These are phyloP conservation scores for Colletotrichum cordylinicola DNA, from an alignment of 2,329 filamentous ascomycete species.

Conservation along the genomic window DNA sequence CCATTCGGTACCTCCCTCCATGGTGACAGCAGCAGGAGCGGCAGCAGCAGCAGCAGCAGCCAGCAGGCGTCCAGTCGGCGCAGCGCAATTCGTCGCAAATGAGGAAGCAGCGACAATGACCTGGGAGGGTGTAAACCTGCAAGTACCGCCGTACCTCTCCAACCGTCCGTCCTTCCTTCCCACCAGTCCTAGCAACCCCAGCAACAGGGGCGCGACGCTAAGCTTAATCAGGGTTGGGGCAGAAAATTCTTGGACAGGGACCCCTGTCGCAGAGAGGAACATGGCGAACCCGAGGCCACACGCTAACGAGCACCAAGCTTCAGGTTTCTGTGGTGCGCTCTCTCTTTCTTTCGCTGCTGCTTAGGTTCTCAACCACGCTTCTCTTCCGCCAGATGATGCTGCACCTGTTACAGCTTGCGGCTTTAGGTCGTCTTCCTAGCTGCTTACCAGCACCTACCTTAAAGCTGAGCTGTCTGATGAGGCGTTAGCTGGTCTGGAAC, in stretches of 20 bases:
- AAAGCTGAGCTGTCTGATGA: not conserved
- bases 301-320: slow-evolving; percentile 16
- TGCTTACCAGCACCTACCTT: not conserved
- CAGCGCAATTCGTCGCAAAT: slow-evolving; percentile 8
- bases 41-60: not conserved
- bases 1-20: not conserved
- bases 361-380: not conserved
- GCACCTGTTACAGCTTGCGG: not conserved
- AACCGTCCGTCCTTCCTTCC: not conserved
- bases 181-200: not conserved
- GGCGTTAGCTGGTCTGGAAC: not conserved
- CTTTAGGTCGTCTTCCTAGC: not conserved
- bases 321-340: not conserved
- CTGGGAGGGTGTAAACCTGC: not conserved
- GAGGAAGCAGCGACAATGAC: not conserved
- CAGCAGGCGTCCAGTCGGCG: not conserved
- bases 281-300: slow-evolving; percentile 2
- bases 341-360: not conserved
- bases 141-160: not conserved
- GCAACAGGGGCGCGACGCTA: slow-evolving; percentile 7
- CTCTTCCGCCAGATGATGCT: not conserved
- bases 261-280: slow-evolving; percentile 17
- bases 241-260: not conserved
- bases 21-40: not conserved
- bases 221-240: not conserved